phyloP scores from a whole-genome alignment of 169 alveolate species.

The Theileria annulata region DNA sequence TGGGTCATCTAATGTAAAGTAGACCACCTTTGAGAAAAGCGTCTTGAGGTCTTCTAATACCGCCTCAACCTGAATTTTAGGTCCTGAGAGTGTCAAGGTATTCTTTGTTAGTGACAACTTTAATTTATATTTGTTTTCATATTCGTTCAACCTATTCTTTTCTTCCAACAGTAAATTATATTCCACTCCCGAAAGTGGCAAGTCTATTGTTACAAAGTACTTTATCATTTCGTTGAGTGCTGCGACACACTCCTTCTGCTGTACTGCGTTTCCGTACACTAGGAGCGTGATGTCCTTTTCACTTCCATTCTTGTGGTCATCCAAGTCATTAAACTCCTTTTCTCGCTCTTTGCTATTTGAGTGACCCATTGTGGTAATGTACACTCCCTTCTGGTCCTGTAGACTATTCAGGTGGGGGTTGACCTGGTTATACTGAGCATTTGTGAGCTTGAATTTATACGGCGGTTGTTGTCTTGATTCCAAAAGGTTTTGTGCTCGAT shows the following conservation, averaged over 20 bases:
- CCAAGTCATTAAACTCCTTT: background rate
- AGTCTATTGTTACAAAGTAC: slow-evolving; percentile 16
- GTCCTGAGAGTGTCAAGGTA: background rate
- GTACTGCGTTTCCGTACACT: slow-evolving; percentile 36
- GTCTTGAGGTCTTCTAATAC: background rate
- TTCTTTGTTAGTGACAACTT: slow-evolving; percentile 22
- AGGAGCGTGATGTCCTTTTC: slow-evolving; percentile 5
- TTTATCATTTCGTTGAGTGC: slow-evolving; percentile 33
- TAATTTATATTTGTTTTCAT: slow-evolving; percentile 26
- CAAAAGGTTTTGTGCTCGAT: slow-evolving; percentile 9
- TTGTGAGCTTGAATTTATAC: background rate
- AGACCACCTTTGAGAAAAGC: background rate
- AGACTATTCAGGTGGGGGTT: background rate
- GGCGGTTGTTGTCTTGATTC: slow-evolving; percentile 14
- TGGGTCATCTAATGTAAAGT: background rate
- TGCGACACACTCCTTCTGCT: slow-evolving; percentile 48
- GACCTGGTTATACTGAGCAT: background rate
- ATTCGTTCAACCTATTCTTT: slow-evolving; percentile 28
- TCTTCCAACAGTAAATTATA: slow-evolving; percentile 47
- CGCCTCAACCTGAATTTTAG: background rate
- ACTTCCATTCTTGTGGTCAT: background rate
- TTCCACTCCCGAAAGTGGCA: slow-evolving; percentile 39
- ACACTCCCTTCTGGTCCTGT: slow-evolving; percentile 20
- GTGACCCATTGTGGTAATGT: background rate
- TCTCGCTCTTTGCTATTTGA: background rate